phyloP scores from a whole-genome alignment of 495 filamentous ascomycete genomes.

The Aspergillus hancockii region DNA sequence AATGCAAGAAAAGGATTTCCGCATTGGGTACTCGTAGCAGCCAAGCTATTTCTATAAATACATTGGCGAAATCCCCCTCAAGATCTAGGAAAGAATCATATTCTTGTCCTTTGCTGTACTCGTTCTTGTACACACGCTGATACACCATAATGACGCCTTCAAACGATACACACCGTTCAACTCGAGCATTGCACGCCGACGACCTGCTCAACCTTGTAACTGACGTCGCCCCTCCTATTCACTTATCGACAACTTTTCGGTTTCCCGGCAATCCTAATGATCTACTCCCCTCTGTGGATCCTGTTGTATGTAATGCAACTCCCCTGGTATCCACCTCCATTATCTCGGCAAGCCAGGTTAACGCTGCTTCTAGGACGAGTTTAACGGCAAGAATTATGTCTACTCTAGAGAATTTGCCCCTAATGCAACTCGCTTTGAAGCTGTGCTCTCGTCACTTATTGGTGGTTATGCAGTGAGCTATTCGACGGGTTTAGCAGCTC shows the following conservation, averaged over 20 bases:
- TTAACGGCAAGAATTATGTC: constrained; percentile 37
- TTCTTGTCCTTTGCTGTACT: no score
- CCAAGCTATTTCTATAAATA: no score
- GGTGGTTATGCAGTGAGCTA: constrained; percentile 67
- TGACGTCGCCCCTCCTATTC: constrained; percentile 78
- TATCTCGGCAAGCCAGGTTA: not conserved
- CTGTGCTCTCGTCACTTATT: constrained; percentile 66
- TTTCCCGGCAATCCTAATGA: constrained; percentile 64
- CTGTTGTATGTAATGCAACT: constrained; percentile 17
- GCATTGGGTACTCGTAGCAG: no score
- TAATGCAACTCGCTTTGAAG: constrained; percentile 73
- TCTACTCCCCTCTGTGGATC: constrained; percentile 44
- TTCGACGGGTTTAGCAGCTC: constrained; percentile 75
- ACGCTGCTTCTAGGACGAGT: constrained; percentile 16
- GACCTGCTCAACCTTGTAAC: constrained; percentile 64
- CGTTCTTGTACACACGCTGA: no score
- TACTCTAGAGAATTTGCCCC: constrained; percentile 75
- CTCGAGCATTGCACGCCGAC: constrained; percentile 76
- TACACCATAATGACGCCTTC: constrained; percentile 11
- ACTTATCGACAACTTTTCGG: constrained; percentile 81
- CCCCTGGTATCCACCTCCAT: no score
- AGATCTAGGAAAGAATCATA: no score
- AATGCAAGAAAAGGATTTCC: no score
- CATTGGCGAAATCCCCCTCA: no score
- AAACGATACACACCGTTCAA: constrained; percentile 36